Percentiles rank a stretch among this genome's conserved stretches.
phyloP scores from a whole-genome alignment of 2,329 filamentous ascomycete genomes.

The Xylariales sp. region DNA sequence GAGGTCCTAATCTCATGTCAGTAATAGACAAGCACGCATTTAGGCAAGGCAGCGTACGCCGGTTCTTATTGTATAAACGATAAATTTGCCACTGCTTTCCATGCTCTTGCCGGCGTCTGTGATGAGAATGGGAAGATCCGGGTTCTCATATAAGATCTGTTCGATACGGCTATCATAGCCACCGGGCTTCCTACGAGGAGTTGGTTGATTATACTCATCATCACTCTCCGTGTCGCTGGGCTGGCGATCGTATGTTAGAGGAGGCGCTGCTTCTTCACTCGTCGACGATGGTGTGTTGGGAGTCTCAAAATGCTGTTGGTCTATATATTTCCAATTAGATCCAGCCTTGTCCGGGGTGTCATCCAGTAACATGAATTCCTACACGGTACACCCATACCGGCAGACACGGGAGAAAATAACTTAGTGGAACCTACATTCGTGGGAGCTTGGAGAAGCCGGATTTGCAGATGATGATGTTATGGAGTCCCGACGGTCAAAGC shows the following conservation, averaged over 20 bases:
- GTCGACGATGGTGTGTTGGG: slow-evolving; percentile 79
- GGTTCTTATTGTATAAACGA: slow-evolving; percentile 96
- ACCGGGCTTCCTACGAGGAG: slow-evolving; percentile 77
- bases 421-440: slow-evolving; percentile 64
- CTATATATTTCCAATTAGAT: slow-evolving; percentile 59
- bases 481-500: slow-evolving; percentile 88
- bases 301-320: slow-evolving; percentile 68
- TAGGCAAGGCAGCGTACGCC: slow-evolving; percentile 69
- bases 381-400: slow-evolving; percentile 48
- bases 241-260: slow-evolving; percentile 47
- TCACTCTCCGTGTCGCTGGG: slow-evolving; percentile 60
- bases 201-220: slow-evolving; percentile 61
- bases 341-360: slow-evolving; percentile 55
- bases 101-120: slow-evolving; percentile 95
- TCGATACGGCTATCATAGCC: slow-evolving; percentile 96
- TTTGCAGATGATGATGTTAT: slow-evolving; percentile 75
- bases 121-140: slow-evolving; percentile 88
- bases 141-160: slow-evolving; percentile 96
- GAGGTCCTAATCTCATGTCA: slow-evolving; percentile 73
- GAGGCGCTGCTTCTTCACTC: slow-evolving; percentile 70
- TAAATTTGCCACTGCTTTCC: slow-evolving; percentile 91
- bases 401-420: slow-evolving; percentile 29
- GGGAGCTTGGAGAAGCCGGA: slow-evolving; percentile 69
- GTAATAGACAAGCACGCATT: slow-evolving; percentile 24
- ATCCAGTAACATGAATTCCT: slow-evolving; percentile 54